Evolutionary conservation across 23 red algal genomes (phyloP), one percentile per base, ranked within the genome.

Genomic region (Gracilaria gracilis): DNA sequence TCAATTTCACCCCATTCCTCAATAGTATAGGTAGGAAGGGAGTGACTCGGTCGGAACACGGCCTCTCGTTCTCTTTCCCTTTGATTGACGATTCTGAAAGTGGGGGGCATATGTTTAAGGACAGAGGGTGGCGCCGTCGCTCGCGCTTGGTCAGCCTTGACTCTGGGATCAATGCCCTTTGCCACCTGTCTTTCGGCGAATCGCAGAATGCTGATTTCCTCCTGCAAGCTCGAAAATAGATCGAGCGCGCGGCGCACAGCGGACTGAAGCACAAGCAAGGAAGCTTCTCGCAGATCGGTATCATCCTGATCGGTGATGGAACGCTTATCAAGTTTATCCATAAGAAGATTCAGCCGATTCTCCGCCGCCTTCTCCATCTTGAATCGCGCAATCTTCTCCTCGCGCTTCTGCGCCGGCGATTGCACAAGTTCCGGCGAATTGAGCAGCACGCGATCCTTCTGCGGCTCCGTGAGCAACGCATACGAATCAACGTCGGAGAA

Each of bases 1-100:
- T 96, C 94, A 86, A 96, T 91, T 54, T 87, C 71, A 0, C 94
- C 94, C 94, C 94, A 96, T 38, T 96, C 87, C 73, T 96, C 94
- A 38, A 96, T 81, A 12, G 94, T 92, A 24, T 96, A 96, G 21
- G 94, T 96, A 34, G 94, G 94, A 53, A 96, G 71, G 33, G 81
- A 77, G 47, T 91, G 86, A 53, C 81, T 87, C 0, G 94, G 87
- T 19, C 84, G 48, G 47, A 96, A 96, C 20, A 96, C 94, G 37
- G 66, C 78, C n/a, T 59, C 70, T 55, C 69, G 38, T 28, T 88
- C 50, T 39, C 36, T 25, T 61, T 88, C 75, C 6, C 85, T 57
- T 39, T 88, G 61, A 29, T 49, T 95, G 33, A 95, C 86, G 59
- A 95, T 95, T 15, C 77, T 40, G 72, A 95, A 95, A 21, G 85